Percentiles rank a stretch among this genome's conserved stretches.
Evolutionary conservation across 129 eudicot species (phyloP).

Genomic region (Tagetes patula): DNA sequence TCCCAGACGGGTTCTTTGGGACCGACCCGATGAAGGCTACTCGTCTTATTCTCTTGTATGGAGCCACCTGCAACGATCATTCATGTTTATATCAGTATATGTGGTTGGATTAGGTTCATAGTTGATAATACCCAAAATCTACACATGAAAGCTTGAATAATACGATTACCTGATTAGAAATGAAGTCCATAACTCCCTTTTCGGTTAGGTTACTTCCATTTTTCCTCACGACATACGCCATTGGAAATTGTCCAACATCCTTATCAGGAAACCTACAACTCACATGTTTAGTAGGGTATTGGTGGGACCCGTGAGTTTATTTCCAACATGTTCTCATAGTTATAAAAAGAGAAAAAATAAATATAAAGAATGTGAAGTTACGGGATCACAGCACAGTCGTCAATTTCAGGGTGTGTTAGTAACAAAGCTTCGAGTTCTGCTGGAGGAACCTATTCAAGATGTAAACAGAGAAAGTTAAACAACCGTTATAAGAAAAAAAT

Average conservation of each 20-base stretch:
- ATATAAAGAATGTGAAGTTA: constrained; percentile 35
- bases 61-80: constrained; percentile 69
- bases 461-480: neutral
- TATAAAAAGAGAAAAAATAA: no score
- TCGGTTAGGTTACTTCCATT: constrained; percentile 56
- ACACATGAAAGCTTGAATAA: neutral
- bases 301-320: no score
- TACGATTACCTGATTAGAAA: constrained; percentile 68
- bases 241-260: constrained; percentile 88
- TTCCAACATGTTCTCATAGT: no score
- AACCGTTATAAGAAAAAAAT: neutral
- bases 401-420: constrained; percentile 81
- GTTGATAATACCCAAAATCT: neutral
- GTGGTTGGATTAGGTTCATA: neutral
- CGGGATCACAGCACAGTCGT: constrained; percentile 97
- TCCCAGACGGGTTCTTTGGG: constrained; percentile 97
- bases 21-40: constrained; percentile 78
- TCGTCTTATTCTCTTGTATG: constrained; percentile 78
- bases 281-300: neutral
- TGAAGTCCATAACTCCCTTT: constrained; percentile 68
- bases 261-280: constrained; percentile 80
- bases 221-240: constrained; percentile 91
- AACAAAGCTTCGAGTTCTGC: constrained; percentile 95
- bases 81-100: neutral
- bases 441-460: constrained; percentile 68